These are phyloP conservation scores for Sideroxylon spinosum DNA, from an alignment of 179 eudicot genomes.

Conservation along the genomic window DNA sequence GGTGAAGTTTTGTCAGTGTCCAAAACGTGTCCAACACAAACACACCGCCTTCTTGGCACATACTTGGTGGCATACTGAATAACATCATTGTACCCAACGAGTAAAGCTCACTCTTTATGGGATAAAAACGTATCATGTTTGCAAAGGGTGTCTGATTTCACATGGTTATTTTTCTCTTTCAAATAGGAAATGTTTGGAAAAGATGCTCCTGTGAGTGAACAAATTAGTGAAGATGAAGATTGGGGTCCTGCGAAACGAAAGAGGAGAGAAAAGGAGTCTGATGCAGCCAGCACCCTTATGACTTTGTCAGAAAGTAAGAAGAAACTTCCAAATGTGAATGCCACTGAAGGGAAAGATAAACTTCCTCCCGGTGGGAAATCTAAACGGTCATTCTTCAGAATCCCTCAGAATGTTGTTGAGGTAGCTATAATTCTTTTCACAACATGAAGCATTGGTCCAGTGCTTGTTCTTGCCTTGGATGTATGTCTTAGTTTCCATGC, in stretches of 20 bases:
- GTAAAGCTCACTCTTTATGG: neutral
- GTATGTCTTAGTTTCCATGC: slow-evolving; percentile 8
- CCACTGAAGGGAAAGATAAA: slow-evolving; percentile 27
- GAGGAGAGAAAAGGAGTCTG: slow-evolving; percentile 65
- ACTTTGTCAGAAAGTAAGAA: slow-evolving; percentile 50
- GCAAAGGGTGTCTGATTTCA: no score
- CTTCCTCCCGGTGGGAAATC: slow-evolving; percentile 24
- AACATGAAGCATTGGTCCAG: slow-evolving; percentile 1
- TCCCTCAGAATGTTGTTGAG: slow-evolving; percentile 71
- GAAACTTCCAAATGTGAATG: slow-evolving; percentile 24
- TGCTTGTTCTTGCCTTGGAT: slow-evolving; percentile 8
- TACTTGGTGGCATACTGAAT: neutral
- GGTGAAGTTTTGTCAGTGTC: no score
- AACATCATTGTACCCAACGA: neutral
- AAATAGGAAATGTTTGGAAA: slow-evolving; percentile 92
- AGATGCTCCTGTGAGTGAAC: slow-evolving; percentile 48
- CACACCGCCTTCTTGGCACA: no score
- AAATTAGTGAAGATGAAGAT: slow-evolving; percentile 86
- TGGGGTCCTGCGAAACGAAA: slow-evolving; percentile 79
- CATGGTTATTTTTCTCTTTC: neutral
- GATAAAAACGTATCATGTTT: no score
- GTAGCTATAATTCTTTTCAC: slow-evolving; percentile 29
- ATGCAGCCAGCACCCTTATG: slow-evolving; percentile 68
- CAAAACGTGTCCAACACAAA: no score
- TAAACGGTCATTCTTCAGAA: slow-evolving; percentile 51